Base-by-base conservation (phyloP, 352 stramenopile species). In the Globisporangium acanthophoron region DNA sequence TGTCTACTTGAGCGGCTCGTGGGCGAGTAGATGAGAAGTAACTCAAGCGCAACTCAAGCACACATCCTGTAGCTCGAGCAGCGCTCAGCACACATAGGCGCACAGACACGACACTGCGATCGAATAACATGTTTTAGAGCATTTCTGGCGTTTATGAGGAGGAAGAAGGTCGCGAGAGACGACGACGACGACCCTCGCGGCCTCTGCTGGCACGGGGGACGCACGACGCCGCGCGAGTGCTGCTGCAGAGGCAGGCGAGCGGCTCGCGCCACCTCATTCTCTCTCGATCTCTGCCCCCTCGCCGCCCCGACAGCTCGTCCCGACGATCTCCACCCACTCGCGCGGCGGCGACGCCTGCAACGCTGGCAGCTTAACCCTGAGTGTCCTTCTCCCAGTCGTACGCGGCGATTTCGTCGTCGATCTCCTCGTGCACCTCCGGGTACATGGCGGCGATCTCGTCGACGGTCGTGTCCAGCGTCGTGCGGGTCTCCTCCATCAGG, bases 361-460 rank as follows among this genome's bases (percentile, higher is more conserved):
- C n/a, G 2, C 12, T 18, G 27, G 8, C 24, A 18, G 31, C 49
- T 87, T 90, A 90, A 61, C 70, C 73, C 70, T 91, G 78, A 61
- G 74, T 81, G 76, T 96, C 85, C 79, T 96, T 96, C 66, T 92
- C 82, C 83, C 85, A 96, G 69, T 96, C 85, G 67, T 87, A 83
- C 67, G 88, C 88, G 66, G 81, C 80, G 67, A 94, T 96, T 69
- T 96, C 87, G 55, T 92, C 79, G 58, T 94, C 80, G 63, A 94
- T 94, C 70, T 94, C 87, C 35, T 92, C 81, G 59, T 70, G 68
- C 41, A 94, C 76, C 59, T 93, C 83, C 47, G 87, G 87, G 75
- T 94, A 91, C 80, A 90, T 89, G 66, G 82, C 83, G 56, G 80
- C 74, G 41, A 94, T 66, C 62, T 96, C 85, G 51, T 93, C 83